Base-by-base conservation (phyloP, 495 filamentous ascomycete genomes). In the Penicillium fimorum region DNA sequence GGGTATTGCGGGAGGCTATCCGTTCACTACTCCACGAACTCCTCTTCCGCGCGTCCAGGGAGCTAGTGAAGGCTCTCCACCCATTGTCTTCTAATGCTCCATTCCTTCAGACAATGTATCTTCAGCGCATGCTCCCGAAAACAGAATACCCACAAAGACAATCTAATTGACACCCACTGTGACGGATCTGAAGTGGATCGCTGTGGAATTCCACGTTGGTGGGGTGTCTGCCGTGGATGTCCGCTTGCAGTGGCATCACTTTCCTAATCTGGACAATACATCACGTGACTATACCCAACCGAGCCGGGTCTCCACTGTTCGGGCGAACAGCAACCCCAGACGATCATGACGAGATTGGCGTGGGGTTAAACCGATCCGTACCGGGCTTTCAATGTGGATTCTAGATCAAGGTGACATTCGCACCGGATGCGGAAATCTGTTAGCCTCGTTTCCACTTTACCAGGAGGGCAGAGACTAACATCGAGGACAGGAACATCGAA, bases 351-450 rank as follows among this genome's bases (percentile, higher is more conserved):
- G 45, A 5, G 32, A 10, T 45, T 33, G 29, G 38, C 8, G 12
- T 40, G 37, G 37, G 51, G 24, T 15, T 9, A 11, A 30, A 38
- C 5, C 17, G 37, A 30, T 35, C 18, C 18, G 17, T 59, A 30
- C 22, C 47, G 59, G 42, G 25, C 55, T 40, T 27, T 18, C 20
- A 49, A 20, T 22, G 56, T 55, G 54, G 58, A 47, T 2, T 29
- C 38, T 24, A 5, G 55, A 32, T 49, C 52, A 62, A 53, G 53
- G 60, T 64, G 58, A 68, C 65, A 62, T 69, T 42, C 13, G 15
- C 22, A 17, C 66, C 63, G 66, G 58, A 69, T 67, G 63, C 66
- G 64, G 66, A 64, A 67, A 40, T 42, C 30, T 13, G 25, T 41
- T 29, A 57, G 57, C 53, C 55, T 59, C 22, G 45, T 18, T 57